phyloP scores from a whole-genome alignment of 2,329 filamentous ascomycete species.

The Ceratocystis ficicola region DNA sequence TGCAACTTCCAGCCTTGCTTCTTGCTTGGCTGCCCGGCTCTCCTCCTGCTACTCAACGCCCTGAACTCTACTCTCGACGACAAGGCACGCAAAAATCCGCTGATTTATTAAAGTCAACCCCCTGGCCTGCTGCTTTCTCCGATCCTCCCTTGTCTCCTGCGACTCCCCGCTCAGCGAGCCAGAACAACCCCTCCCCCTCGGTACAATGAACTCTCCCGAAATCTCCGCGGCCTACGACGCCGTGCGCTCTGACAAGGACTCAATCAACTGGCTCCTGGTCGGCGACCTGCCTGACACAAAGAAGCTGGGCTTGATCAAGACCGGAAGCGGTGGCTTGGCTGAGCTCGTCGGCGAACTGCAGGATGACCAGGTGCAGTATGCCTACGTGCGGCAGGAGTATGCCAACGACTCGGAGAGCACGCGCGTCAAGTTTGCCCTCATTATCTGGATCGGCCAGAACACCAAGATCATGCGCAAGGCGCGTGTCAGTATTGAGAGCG shows the following conservation, averaged over 20 bases:
- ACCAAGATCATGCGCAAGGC: slow-evolving; percentile 60
- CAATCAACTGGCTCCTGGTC: slow-evolving; percentile 55
- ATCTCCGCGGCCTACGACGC: slow-evolving; percentile 53
- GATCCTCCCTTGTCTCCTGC: background rate
- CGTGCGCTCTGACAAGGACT: slow-evolving; percentile 54
- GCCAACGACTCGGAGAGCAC: slow-evolving; percentile 59
- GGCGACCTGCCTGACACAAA: slow-evolving; percentile 47
- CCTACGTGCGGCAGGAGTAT: slow-evolving; percentile 54
- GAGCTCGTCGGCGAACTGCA: slow-evolving; percentile 48
- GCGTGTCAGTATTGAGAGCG: slow-evolving; percentile 54
- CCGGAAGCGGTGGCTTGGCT: slow-evolving; percentile 47
- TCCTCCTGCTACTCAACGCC: background rate
- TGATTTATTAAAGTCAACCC: background rate
- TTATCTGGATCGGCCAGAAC: slow-evolving; percentile 55
- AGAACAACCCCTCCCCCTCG: background rate
- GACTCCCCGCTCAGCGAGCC: background rate
- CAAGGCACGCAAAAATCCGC: background rate
- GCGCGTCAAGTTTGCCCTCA: slow-evolving; percentile 54
- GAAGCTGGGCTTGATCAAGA: slow-evolving; percentile 43
- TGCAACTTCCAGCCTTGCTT: background rate
- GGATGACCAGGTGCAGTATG: slow-evolving; percentile 51
- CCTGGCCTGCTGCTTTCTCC: background rate
- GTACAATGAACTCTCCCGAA: slow-evolving; percentile 40
- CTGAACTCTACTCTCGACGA: background rate
- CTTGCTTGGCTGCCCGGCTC: background rate